Evolutionary conservation across 2,329 filamentous ascomycete species (phyloP), one percentile per base, ranked within the genome.

Genomic region (Coniochaeta ligniaria): DNA sequence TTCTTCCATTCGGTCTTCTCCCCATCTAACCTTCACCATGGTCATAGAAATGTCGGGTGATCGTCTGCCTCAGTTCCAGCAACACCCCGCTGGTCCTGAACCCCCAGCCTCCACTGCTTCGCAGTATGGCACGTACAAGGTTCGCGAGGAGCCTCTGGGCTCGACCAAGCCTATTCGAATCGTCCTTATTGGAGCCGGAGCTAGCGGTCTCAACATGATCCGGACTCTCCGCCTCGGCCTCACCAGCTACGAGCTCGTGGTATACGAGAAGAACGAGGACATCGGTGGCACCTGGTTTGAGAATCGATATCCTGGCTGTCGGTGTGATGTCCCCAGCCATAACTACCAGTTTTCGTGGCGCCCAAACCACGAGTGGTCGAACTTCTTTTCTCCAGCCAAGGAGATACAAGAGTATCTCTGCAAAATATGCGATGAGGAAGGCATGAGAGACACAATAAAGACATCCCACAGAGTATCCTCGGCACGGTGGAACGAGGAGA

Each of bases 321-420:
- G 74, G 59, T 85, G 81, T 66, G 83, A 84, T 67, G 76, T 84
- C 33, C 81, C 81, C 11, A 80, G 77, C 66, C 83, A 86, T 71
- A 85, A 82, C 69, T 87, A 87, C 67, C 84, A 85, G 66, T 86
- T 84, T 66, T 82, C 82, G 2, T 87, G 82, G 79, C 77, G 80
- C 60, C 81, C 80, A 2, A 87, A 87, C 67, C 79, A 78, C 7
- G 76, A 78, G 43, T 88, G 85, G 84, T 77, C 78, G 20, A 78
- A 80, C 60, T 83, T 86, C 67, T 86, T 83, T 66, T 76, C 82
- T 0, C 72, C 77, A 0, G 80, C 80, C 0, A 72, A 73, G 0
- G 84, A 88, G 67, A 87, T 88, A 47, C 75, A 78, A 45, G 71
- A 73, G 2, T 87, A 87, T 62, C 75, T 87, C 28, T 71, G 76